Evolutionary conservation across 1,284 basidiomycete genomes (phyloP), one percentile per base, ranked within the genome.

Genomic region (Pterulicium gracile): DNA sequence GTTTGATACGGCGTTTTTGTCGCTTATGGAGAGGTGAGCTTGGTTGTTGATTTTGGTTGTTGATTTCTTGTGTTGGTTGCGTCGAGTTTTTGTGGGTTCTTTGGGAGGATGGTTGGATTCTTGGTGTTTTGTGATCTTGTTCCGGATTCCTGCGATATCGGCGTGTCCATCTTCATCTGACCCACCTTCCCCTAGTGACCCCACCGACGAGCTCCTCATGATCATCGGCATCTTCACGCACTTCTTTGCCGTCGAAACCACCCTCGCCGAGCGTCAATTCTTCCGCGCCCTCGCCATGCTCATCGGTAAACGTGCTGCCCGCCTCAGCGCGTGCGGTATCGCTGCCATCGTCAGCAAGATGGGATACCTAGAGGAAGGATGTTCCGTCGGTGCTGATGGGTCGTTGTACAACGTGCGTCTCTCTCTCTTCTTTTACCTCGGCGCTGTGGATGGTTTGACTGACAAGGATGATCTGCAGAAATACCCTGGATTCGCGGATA

Each of bases 181-280:
- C 14, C 17, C 24, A 27, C 22, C 3, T 44, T n/a, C 48, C 42
- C 46, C 2, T 58, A 91, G 88, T 57, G 95, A 98, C 64, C 84
- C 89, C 2, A 98, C 95, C n/a, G 95, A 98, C 59, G 95, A 98
- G 62, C 77, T 97, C 36, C 76, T 98, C 44, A 97, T 94, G 73
- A 80, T 93, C 58, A 91, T 95, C 55, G 94, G 95, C 45, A 90
- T 98, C 55, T 98, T 98, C 69, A 81, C 85, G 15, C 89, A 96
- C 69, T 96, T 96, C 73, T 94, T 92, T 59, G 87, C 88, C 24
- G 69, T 96, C 44, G 92, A 95, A 67, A 96, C 93, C 15, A 96
- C 92, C 2, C 72, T 93, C 24, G 88, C 89, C 7, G 93, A 97
- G 65, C 83, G 93, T 24, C 88, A 93, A 59, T 96, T 96, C 73